phyloP scores from a whole-genome alignment of 2,329 filamentous ascomycete species.

The Hyphodiscus sp. region DNA sequence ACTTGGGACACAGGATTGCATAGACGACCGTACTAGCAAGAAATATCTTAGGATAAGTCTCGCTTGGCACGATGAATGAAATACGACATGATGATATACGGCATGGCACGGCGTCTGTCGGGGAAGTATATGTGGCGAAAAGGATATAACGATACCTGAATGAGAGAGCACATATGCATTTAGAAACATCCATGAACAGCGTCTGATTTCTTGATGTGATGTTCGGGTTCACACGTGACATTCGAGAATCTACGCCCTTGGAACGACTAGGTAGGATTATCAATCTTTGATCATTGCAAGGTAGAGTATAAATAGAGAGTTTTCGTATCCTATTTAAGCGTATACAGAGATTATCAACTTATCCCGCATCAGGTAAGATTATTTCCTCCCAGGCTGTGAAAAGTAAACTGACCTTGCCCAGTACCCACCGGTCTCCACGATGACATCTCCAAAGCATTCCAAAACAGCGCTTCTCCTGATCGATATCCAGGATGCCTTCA shows the following conservation, averaged over 20 bases:
- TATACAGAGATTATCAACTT: neutral
- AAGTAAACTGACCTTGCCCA: constrained; percentile 21
- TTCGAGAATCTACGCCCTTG: neutral
- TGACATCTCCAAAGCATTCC: neutral
- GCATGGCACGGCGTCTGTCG: neutral
- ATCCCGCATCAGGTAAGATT: constrained; percentile 28
- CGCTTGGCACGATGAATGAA: neutral
- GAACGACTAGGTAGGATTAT: neutral
- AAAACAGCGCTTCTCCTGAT: constrained; percentile 40
- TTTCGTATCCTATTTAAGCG: constrained; percentile 9
- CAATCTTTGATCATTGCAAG: neutral
- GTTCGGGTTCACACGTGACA: neutral
- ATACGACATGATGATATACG: neutral
- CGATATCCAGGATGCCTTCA: constrained; percentile 34
- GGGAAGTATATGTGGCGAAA: neutral
- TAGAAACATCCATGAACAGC: neutral
- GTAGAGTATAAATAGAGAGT: constrained; percentile 27
- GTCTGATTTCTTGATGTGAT: too few species aligned
- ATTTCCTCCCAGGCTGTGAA: too few species aligned
- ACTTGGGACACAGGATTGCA: neutral
- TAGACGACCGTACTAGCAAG: neutral
- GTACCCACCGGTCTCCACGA: constrained; percentile 34
- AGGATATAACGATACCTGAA: neutral
- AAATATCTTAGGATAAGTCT: neutral
- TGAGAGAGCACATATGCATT: neutral